A percentile compares a stretch with the other conserved stretches of the same genome.
phyloP scores from a whole-genome alignment of 1,284 basidiomycete species.

The Sporisorium reilianum region DNA sequence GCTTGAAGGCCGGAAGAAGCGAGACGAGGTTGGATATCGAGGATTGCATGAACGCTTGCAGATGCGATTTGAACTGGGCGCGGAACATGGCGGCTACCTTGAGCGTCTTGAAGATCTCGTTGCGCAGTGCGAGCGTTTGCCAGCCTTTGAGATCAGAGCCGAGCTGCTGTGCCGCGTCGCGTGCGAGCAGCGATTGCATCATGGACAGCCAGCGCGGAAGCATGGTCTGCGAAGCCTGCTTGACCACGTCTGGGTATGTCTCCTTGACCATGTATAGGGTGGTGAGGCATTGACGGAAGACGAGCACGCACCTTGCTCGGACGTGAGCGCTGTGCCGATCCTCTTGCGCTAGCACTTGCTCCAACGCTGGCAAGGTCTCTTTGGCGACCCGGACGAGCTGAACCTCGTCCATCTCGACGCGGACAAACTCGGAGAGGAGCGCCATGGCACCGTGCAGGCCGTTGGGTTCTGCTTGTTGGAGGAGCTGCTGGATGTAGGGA shows the following conservation, averaged over 20 bases:
- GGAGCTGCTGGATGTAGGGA: constrained; percentile 47
- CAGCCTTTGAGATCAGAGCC: constrained; percentile 31
- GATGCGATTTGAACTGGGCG: constrained; percentile 51
- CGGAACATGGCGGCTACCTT: constrained; percentile 61
- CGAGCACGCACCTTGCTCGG: constrained; percentile 82
- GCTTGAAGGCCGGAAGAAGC: constrained; percentile 45
- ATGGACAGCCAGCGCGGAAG: constrained; percentile 80
- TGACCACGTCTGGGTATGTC: constrained; percentile 85
- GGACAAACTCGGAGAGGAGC: constrained; percentile 63
- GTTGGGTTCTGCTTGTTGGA: constrained; percentile 41
- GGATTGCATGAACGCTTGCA: constrained; percentile 32
- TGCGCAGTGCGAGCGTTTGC: constrained; percentile 52
- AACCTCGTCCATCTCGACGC: constrained; percentile 65
- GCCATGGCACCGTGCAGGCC: constrained; percentile 61
- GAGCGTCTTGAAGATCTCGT: constrained; percentile 63
- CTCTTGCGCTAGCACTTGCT: constrained; percentile 47
- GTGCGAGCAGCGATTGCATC: constrained; percentile 47
- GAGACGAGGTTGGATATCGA: constrained; percentile 46
- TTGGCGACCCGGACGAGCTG: constrained; percentile 62
- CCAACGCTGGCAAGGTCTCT: constrained; percentile 61
- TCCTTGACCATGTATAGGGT: constrained; percentile 95
- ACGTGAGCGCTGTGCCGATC: constrained; percentile 47
- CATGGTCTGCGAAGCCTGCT: constrained; percentile 82
- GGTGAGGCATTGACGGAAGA: constrained; percentile 89
- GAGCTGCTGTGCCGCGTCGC: constrained; percentile 27